Evolutionary conservation across 1,284 basidiomycete genomes (phyloP).

Genomic region (Pseudozyma pruni): DNA sequence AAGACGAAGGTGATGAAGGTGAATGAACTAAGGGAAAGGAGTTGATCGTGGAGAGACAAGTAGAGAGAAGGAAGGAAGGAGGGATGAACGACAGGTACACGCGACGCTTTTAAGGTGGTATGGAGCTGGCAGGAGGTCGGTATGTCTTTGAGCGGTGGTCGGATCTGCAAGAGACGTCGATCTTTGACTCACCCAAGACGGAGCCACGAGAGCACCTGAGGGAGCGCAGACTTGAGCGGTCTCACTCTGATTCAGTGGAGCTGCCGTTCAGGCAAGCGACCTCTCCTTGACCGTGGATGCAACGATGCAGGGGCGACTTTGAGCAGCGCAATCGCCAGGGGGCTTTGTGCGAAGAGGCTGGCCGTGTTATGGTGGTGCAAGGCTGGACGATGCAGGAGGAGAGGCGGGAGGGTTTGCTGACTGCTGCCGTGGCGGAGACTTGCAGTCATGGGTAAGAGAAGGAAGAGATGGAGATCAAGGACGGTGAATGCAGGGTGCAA

Average conservation of each 20-base stretch:
- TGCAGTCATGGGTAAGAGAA: slow-evolving; percentile 27
- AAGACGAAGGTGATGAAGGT: slow-evolving; percentile 1
- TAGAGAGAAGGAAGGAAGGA: slow-evolving; percentile 5
- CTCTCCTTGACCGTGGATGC: not conserved
- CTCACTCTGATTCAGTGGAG: too few relatives aligned
- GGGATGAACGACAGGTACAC: slow-evolving; percentile 36
- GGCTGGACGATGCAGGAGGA: slow-evolving; percentile 5
- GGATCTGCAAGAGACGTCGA: slow-evolving; percentile 7
- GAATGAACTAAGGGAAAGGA: slow-evolving; percentile 5
- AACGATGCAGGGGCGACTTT: slow-evolving; percentile 16
- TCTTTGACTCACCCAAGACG: slow-evolving; percentile 17
- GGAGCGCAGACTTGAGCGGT: too few relatives aligned
- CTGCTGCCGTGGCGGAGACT: slow-evolving; percentile 29
- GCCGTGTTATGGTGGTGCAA: slow-evolving; percentile 3
- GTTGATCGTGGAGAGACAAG: not conserved
- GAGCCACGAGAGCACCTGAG: too few relatives aligned
- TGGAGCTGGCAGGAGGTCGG: slow-evolving; percentile 16
- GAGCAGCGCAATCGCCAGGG: slow-evolving; percentile 28
- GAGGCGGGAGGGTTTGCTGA: slow-evolving; percentile 1
- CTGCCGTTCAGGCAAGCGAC: too few relatives aligned
- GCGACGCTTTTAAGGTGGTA: slow-evolving; percentile 30
- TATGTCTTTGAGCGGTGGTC: slow-evolving; percentile 16
- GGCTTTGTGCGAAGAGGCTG: not conserved
- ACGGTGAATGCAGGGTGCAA: slow-evolving; percentile 45
- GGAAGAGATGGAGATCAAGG: slow-evolving; percentile 10